Base-by-base conservation (phyloP, 2,329 filamentous ascomycete species). In the Aureobasidium sp. region DNA sequence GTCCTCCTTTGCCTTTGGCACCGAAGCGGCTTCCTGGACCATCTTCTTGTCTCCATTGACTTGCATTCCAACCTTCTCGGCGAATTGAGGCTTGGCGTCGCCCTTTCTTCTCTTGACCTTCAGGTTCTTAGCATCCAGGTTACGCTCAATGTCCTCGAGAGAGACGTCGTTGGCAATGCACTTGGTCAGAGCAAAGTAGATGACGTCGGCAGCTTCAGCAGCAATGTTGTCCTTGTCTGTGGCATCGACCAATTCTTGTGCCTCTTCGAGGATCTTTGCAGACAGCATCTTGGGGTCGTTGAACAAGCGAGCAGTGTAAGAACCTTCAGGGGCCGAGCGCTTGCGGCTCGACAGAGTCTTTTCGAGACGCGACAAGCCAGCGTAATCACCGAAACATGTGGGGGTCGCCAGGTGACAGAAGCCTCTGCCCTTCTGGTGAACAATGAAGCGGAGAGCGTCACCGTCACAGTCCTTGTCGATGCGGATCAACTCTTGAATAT, bases 241-340 rank as follows among this genome's bases (percentile, higher is more conserved):
- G n/a, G 94, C 93, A 66, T 94, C 86, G 71, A 93, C 97, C 45
- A 99, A 82, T 77, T 99, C 94, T 70, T 95, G 90, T 0, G 94
- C 94, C 74, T 99, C 94, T 75, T 99, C 94, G 86, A 97, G 95
- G 61, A 99, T 97, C 81, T 99, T 99, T 3, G 94, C 94, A 47
- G 90, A 83, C 59, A 97, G 77, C 61, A 99, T 82, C 73, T 95
- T 92, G 68, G 90, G 85, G 66, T 99, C 94, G 21, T 88, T 92
- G 79, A 97, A 99, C 1, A 99, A 79, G 37, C 93, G 83, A 21
- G 91, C 90, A 5, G 94, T 99, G 75, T 99, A 99, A 13, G 94
- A 99, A 1, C 92, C 93, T 66, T 83, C 83, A 0, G 94, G 93
- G 0, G 93, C 92, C 21, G 89, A 90, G 45, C 83, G 76, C 73